Percentiles rank a stretch among this genome's conserved stretches.
Conservation (phyloP, 495 filamentous ascomycete species). For the Penicillium verhagenii region DNA sequence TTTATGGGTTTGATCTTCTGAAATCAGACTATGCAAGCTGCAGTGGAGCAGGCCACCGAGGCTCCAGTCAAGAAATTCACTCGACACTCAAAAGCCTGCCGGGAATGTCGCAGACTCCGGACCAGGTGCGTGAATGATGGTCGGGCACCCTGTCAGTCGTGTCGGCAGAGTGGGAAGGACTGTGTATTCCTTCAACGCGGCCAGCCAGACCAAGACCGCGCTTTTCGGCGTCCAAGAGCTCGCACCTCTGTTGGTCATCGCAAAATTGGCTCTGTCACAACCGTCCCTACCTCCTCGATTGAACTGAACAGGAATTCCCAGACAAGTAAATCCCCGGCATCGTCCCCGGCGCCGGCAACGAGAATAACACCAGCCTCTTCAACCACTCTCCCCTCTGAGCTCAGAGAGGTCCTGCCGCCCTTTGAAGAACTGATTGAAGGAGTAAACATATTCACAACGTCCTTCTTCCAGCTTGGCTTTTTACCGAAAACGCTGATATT, state of each 20-base stretch:
- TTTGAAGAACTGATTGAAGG: neutral
- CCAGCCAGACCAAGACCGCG: neutral
- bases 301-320: neutral
- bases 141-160: neutral
- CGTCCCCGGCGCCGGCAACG: neutral
- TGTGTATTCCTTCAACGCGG: neutral
- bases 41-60: neutral
- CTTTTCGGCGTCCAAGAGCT: neutral
- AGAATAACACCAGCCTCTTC: neutral
- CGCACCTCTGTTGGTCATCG: neutral
- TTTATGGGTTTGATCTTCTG: neutral
- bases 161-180: neutral
- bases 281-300: neutral
- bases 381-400: neutral
- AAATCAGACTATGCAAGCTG: neutral
- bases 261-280: neutral
- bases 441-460: neutral
- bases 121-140: neutral
- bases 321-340: neutral
- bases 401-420: neutral
- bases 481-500: neutral
- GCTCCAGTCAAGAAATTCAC: neutral
- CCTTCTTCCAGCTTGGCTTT: neutral
- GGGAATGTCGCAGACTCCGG: neutral
- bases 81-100: neutral